Base-by-base conservation (phyloP, 2,329 filamentous ascomycete species). In the Xylariales sp. region DNA sequence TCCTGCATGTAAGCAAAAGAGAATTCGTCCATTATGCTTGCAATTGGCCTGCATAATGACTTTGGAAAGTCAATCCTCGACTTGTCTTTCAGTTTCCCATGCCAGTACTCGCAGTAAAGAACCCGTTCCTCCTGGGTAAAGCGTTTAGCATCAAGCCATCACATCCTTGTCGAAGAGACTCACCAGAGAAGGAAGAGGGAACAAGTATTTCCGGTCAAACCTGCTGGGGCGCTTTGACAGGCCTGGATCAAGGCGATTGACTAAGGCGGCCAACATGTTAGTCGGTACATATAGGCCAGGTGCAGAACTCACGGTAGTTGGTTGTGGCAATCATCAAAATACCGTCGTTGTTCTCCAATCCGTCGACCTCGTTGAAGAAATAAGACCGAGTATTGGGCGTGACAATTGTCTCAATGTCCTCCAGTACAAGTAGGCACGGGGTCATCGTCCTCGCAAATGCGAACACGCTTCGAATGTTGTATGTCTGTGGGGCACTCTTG, bases 341-440 rank as follows among this genome's bases (percentile, higher is more conserved):
- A 10, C 82, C 82, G 47, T 85, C 77, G 49, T 86, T 86, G 46
- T 71, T 73, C 47, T 76, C 73, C 6, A 86, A 71, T 0, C 82
- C 82, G 46, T 86, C 82, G 3, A 85, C 74, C 58, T 84, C 80
- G 55, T 86, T 86, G 38, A 86, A 67, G 59, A 86, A 86, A 64
- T 83, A 86, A 31, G 71, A 77, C 18, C 81, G 69, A 11, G 81
- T 76, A 2, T 53, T 46, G 38, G 78, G 71, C 5, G 69, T 70
- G 22, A 86, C 72, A 19, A 86, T 70, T 8, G 74, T 79, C 54
- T 86, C 82, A 6, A 86, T 69, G 48, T 86, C 83, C 57, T 86
- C 82, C 43, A 86, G 81, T 33, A 86, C 75, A 4, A 86, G 71
- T 44, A 83, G 73, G 61, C 81, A 86, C 0, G 82, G 82, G 0